Evolutionary conservation across 306 rosid genomes (phyloP).

Genomic region (Phaseolus lunatus): DNA sequence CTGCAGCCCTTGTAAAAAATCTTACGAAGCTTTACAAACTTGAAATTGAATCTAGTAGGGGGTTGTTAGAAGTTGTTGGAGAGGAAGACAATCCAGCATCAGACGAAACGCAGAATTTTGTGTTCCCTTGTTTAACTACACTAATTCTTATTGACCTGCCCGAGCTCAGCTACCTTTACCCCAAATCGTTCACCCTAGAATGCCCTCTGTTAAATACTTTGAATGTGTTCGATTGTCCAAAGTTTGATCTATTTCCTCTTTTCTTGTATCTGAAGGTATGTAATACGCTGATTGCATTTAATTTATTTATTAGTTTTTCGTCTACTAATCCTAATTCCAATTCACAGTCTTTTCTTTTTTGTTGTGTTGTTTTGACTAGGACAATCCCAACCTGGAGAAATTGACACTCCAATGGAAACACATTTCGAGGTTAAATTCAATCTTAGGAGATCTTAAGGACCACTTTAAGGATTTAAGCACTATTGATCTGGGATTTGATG

Average conservation of each 20-base stretch:
- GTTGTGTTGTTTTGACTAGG: background rate
- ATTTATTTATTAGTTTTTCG: too few relatives aligned
- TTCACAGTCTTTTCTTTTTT: too few relatives aligned
- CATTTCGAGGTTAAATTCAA: background rate
- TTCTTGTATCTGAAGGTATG: slow-evolving; percentile 13
- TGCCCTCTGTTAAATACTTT: background rate
- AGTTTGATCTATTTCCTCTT: background rate
- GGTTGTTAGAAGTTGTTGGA: slow-evolving; percentile 2
- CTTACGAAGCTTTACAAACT: slow-evolving; percentile 19
- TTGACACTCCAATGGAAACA: background rate
- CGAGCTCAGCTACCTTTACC: slow-evolving; percentile 11
- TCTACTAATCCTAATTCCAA: too few relatives aligned
- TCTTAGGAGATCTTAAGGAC: background rate
- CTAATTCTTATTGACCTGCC: background rate
- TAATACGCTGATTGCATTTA: too few relatives aligned
- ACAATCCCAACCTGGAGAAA: background rate
- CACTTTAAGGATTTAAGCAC: too few relatives aligned
- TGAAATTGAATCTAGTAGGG: accelerated
- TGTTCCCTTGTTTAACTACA: slow-evolving; percentile 13
- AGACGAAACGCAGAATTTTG: background rate
- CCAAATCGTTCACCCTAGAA: background rate
- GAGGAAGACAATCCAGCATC: background rate
- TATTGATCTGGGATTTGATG: too few relatives aligned
- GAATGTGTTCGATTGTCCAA: accelerated
- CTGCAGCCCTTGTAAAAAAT: background rate